A percentile compares a stretch with the other conserved stretches of the same genome.
Evolutionary conservation across 2,329 filamentous ascomycete species (phyloP).

Genomic region (Phialocephala subalpina): DNA sequence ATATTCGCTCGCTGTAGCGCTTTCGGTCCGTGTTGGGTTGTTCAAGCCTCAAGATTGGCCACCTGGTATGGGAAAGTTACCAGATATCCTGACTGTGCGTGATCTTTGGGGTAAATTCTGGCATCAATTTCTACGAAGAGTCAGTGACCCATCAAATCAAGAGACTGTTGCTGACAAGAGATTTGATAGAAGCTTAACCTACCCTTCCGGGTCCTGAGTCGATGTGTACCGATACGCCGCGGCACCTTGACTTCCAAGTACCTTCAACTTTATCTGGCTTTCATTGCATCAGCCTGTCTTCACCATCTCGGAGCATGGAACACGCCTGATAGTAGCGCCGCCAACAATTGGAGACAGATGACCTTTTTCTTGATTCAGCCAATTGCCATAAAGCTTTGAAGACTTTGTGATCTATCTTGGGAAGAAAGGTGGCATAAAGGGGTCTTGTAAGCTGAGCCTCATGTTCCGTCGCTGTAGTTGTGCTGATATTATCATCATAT

Average conservation of each 20-base stretch:
- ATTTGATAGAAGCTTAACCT: conserved; percentile 24
- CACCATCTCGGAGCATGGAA: conserved; percentile 28
- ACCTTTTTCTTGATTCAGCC: conserved; percentile 26
- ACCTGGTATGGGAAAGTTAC: conserved; percentile 21
- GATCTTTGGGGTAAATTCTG: conserved; percentile 29
- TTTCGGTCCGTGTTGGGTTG: conserved; percentile 16
- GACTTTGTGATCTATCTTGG: conserved; percentile 23
- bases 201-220: conserved; percentile 19
- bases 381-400: conserved; percentile 24
- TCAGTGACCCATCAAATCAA: background rate
- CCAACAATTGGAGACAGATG: conserved; percentile 14
- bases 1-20: conserved; percentile 15
- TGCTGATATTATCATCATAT: background rate
- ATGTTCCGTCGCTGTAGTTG: background rate
- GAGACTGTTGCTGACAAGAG: background rate
- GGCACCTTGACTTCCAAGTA: conserved; percentile 26
- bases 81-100: conserved; percentile 23
- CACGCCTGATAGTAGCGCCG: conserved; percentile 4
- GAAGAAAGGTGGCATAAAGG: conserved; percentile 21
- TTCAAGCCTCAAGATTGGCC: conserved; percentile 27
- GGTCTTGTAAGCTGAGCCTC: conserved; percentile 20
- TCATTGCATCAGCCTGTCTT: conserved; percentile 16
- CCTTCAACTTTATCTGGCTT: conserved; percentile 26
- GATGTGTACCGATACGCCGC: conserved; percentile 18
- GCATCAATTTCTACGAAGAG: conserved; percentile 28